phyloP scores from a whole-genome alignment of 2,329 filamentous ascomycete genomes.

The Monosporascus sp. region DNA sequence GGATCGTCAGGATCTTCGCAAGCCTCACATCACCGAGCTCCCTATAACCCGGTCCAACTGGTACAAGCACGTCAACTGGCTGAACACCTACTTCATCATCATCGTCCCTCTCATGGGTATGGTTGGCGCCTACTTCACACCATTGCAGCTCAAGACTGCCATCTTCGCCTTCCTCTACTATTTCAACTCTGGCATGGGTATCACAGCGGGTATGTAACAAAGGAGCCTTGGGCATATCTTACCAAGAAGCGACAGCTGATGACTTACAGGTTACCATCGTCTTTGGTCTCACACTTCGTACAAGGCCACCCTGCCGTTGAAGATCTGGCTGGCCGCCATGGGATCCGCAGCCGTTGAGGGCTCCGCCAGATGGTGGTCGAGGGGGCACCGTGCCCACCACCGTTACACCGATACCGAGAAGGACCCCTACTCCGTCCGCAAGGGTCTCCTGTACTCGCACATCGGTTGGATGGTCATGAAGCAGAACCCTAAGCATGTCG shows the following conservation, averaged over 20 bases:
- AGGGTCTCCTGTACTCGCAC: constrained; percentile 45
- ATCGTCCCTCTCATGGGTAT: constrained; percentile 70
- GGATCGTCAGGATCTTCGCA: constrained; percentile 70
- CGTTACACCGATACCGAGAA: constrained; percentile 48
- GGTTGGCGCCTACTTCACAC: constrained; percentile 72
- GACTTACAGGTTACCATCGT: constrained; percentile 29
- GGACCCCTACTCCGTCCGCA: constrained; percentile 47
- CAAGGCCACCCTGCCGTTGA: constrained; percentile 36
- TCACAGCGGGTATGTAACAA: constrained; percentile 25
- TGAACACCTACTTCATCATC: constrained; percentile 79
- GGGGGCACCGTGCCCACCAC: constrained; percentile 45
- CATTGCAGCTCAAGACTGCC: constrained; percentile 33
- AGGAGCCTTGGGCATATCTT: background rate
- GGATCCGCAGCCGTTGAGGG: constrained; percentile 44
- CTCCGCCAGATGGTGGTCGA: constrained; percentile 44
- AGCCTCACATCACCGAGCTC: constrained; percentile 79
- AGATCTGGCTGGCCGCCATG: constrained; percentile 42
- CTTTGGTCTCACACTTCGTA: constrained; percentile 41
- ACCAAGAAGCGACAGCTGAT: background rate
- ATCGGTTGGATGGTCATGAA: constrained; percentile 50
- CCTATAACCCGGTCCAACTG: constrained; percentile 78
- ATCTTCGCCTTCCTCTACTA: constrained; percentile 40
- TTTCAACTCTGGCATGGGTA: constrained; percentile 30
- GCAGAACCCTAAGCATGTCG: constrained; percentile 47
- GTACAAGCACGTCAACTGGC: constrained; percentile 92